A percentile compares a stretch with the other conserved stretches of the same genome.
phyloP scores from a whole-genome alignment of 2,329 filamentous ascomycete species.

The Fusarium verticillioides region DNA sequence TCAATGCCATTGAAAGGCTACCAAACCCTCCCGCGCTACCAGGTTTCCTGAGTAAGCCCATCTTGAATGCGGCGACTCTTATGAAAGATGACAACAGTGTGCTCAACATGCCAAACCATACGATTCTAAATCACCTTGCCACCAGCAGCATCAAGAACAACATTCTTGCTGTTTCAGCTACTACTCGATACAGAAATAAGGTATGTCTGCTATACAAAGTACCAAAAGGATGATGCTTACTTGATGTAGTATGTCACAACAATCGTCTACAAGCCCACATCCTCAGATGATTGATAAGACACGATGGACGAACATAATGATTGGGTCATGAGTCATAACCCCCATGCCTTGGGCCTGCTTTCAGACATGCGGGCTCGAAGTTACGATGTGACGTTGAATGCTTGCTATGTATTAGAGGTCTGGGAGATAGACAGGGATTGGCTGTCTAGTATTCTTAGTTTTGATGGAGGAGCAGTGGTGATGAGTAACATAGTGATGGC shows the following conservation, averaged over 20 bases:
- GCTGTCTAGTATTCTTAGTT: background rate
- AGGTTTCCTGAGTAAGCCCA: constrained; percentile 92
- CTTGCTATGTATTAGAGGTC: constrained; percentile 8
- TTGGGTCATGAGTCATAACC: background rate
- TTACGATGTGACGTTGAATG: constrained; percentile 25
- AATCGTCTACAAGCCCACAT: constrained; percentile 94
- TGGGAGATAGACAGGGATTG: background rate
- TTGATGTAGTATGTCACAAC: constrained; percentile 86
- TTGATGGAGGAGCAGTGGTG: background rate
- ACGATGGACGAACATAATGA: background rate
- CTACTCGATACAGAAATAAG: constrained; percentile 97
- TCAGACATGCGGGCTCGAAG: background rate
- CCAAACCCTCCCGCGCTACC: constrained; percentile 86
- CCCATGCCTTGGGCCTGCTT: constrained; percentile 3
- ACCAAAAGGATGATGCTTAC: constrained; percentile 18
- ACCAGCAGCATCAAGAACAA: constrained; percentile 99
- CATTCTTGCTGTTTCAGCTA: constrained; percentile 93
- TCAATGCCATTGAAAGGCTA: constrained; percentile 79
- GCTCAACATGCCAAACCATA: constrained; percentile 95
- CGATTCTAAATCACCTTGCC: constrained; percentile 93
- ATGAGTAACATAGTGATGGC: background rate
- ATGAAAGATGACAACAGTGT: constrained; percentile 99
- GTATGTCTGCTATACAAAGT: constrained; percentile 56
- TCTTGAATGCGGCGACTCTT: constrained; percentile 88
- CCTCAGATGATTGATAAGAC: constrained; percentile 59